These are phyloP conservation scores for Talaromyces wortmannii DNA, from an alignment of 495 filamentous ascomycete genomes.

Conservation along the genomic window DNA sequence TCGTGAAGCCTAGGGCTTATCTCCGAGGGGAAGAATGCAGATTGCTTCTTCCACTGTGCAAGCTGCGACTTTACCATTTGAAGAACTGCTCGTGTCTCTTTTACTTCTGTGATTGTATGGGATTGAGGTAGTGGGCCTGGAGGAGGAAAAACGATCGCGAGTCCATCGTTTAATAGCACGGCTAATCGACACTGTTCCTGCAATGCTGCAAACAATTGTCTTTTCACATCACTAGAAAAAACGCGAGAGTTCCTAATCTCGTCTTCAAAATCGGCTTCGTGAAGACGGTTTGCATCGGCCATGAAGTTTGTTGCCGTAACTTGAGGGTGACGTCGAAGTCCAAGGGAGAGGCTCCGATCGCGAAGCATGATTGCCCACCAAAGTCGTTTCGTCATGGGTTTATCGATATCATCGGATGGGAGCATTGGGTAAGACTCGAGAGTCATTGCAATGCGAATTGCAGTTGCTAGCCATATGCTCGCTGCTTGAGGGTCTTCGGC, in stretches of 20 bases:
- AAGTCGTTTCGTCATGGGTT: constrained; percentile 30
- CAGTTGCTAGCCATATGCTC: constrained; percentile 37
- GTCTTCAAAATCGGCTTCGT: constrained; percentile 31
- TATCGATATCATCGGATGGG: constrained; percentile 7
- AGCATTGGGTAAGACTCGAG: constrained; percentile 25
- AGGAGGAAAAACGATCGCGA: constrained; percentile 31
- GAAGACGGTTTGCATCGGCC: constrained; percentile 23
- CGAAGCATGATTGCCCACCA: constrained; percentile 47
- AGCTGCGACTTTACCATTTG: constrained; percentile 12
- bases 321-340: constrained; percentile 39
- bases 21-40: background rate
- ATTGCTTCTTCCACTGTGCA: constrained; percentile 13
- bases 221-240: constrained; percentile 33
- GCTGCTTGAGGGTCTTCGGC: constrained; percentile 30
- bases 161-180: constrained; percentile 36
- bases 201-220: constrained; percentile 30
- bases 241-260: constrained; percentile 35
- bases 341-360: constrained; percentile 41
- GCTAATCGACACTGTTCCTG: constrained; percentile 39
- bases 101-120: constrained; percentile 10
- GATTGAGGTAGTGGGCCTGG: constrained; percentile 7
- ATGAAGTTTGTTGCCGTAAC: constrained; percentile 33
- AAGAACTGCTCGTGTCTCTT: constrained; percentile 7
- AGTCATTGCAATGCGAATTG: constrained; percentile 39
- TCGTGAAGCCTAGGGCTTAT: constrained; percentile 10